Conservation (phyloP, 1,139 yeast species). For the Pichia sp. region DNA sequence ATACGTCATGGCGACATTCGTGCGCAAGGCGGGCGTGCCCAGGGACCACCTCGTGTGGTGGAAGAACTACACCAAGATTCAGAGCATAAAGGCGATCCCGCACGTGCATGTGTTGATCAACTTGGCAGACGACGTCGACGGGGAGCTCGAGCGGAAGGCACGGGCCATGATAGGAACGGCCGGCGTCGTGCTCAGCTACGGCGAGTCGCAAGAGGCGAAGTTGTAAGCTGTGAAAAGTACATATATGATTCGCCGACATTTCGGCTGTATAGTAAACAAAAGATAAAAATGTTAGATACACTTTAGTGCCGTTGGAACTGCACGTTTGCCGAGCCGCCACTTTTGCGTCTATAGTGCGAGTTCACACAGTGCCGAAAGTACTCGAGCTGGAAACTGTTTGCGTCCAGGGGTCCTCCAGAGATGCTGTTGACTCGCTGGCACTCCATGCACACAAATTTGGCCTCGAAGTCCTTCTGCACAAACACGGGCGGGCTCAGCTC, state of each 20-base stretch:
- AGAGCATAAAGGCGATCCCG: slow-evolving; percentile 54
- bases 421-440: slow-evolving; percentile 3
- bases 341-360: slow-evolving; percentile 2
- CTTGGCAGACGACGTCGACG: slow-evolving; percentile 25
- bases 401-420: neutral
- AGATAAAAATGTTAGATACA: neutral
- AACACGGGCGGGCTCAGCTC: slow-evolving; percentile 26
- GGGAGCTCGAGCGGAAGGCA: slow-evolving; percentile 1
- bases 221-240: neutral
- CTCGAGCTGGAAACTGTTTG: neutral
- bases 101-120: slow-evolving; percentile 54
- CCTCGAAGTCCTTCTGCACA: slow-evolving; percentile 12
- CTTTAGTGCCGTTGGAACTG: neutral
- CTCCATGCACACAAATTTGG: slow-evolving; percentile 5
- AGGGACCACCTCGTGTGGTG: slow-evolving; percentile 50
- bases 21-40: slow-evolving; percentile 37
- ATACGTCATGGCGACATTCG: slow-evolving; percentile 45
- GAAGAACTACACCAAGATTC: slow-evolving; percentile 57
- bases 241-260: neutral
- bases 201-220: slow-evolving; percentile 1
- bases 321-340: neutral
- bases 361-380: slow-evolving; percentile 7
- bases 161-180: slow-evolving; percentile 11
- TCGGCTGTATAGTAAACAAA: neutral
- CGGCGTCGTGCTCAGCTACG: slow-evolving; percentile 17